Percentiles rank a stretch among this genome's conserved stretches.
These are phyloP conservation scores for Rhizomucor pusillus DNA, from an alignment of 371 early-diverging fungal genomes.

Conservation along the genomic window DNA sequence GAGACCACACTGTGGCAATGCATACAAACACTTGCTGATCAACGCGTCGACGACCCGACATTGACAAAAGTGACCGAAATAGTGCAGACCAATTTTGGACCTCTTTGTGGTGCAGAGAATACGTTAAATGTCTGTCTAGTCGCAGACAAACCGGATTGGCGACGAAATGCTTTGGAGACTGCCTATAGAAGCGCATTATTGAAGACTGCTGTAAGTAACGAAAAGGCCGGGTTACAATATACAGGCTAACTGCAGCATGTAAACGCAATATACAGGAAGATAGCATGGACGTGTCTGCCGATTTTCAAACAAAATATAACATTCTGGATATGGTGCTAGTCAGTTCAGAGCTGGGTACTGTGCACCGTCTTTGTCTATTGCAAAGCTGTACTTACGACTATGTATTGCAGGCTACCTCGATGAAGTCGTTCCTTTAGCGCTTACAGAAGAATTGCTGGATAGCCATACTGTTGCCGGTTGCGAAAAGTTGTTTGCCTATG, in stretches of 20 bases:
- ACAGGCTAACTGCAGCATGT: not conserved
- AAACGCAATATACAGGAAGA: not conserved
- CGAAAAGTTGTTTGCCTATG: constrained; percentile 60
- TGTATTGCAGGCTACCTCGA: constrained; percentile 37
- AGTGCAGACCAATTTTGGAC: constrained; percentile 1
- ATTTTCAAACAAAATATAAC: constrained; percentile 25
- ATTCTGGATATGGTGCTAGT: constrained; percentile 35
- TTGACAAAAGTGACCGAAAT: not conserved
- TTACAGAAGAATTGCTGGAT: constrained; percentile 70
- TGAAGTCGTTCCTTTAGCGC: constrained; percentile 43
- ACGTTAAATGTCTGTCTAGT: not conserved
- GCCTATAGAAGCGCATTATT: constrained; percentile 28
- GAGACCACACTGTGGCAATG: no score
- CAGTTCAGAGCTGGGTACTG: constrained; percentile 32
- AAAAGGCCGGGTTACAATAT: not conserved
- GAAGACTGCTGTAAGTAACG: constrained; percentile 24
- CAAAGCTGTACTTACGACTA: not conserved
- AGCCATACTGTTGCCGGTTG: constrained; percentile 59
- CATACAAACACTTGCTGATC: no score
- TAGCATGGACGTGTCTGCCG: constrained; percentile 9
- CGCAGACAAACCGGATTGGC: constrained; percentile 38
- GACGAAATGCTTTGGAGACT: constrained; percentile 36
- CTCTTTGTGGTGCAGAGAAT: constrained; percentile 3
- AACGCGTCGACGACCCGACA: no score
- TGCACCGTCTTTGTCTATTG: not conserved